Conservation (phyloP, 495 filamentous ascomycete species). For the Lentithecium fluviatile region DNA sequence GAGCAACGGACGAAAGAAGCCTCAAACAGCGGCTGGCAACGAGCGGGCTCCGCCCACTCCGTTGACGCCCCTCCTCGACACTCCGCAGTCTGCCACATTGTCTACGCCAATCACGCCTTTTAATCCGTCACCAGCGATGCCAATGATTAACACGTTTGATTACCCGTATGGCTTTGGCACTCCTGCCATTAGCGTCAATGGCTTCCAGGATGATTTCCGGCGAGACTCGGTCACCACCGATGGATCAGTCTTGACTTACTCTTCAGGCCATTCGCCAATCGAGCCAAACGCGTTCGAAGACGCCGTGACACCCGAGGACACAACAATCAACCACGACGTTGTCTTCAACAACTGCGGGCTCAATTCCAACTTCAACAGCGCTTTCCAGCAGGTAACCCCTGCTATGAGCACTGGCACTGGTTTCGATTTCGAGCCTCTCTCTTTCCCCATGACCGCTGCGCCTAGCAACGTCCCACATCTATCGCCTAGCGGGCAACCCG, state of each 20-base stretch:
- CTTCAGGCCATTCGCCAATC: slow-evolving; percentile 32
- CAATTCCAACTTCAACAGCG: slow-evolving; percentile 12
- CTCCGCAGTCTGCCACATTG: slow-evolving; percentile 27
- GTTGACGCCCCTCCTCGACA: slow-evolving; percentile 32
- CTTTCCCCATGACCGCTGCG: slow-evolving; percentile 15
- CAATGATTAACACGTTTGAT: slow-evolving; percentile 18
- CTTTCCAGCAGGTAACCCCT: slow-evolving; percentile 36
- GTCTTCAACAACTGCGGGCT: slow-evolving; percentile 34
- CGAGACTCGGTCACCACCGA: slow-evolving; percentile 31
- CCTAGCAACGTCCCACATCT: slow-evolving; percentile 24
- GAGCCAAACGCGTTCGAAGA: slow-evolving; percentile 36
- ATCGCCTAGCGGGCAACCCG: slow-evolving; percentile 29
- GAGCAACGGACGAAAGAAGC: slow-evolving; percentile 63
- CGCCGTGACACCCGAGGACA: slow-evolving; percentile 39
- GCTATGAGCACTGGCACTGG: slow-evolving; percentile 26
- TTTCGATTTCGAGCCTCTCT: slow-evolving; percentile 16
- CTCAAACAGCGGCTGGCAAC: slow-evolving; percentile 26
- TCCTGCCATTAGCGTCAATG: slow-evolving; percentile 25
- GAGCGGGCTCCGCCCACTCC: slow-evolving; percentile 37
- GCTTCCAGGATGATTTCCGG: slow-evolving; percentile 30
- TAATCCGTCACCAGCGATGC: slow-evolving; percentile 16
- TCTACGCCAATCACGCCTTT: slow-evolving; percentile 33
- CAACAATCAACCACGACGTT: slow-evolving; percentile 33
- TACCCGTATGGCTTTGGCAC: slow-evolving; percentile 28
- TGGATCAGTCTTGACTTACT: slow-evolving; percentile 31